Percentiles rank a stretch among this genome's conserved stretches.
These are phyloP conservation scores for Suillus brevipes DNA, from an alignment of 768 basidiomycete genomes.

Conservation along the genomic window DNA sequence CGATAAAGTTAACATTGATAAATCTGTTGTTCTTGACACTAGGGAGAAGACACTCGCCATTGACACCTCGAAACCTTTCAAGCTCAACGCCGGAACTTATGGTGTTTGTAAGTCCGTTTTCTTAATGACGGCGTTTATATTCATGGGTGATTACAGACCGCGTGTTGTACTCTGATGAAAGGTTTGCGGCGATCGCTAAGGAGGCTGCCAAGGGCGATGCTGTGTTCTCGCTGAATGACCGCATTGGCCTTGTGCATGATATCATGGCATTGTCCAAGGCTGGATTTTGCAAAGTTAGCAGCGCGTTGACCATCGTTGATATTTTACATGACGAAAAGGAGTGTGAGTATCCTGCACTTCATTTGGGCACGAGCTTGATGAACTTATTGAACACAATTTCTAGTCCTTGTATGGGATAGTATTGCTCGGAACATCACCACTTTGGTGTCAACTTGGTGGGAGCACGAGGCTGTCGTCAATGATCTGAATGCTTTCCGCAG, in stretches of 20 bases:
- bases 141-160: constrained; percentile 53
- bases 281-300: constrained; percentile 75
- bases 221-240: constrained; percentile 78
- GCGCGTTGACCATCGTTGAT: constrained; percentile 71
- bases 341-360: constrained; percentile 44
- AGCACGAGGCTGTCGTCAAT: constrained; percentile 55
- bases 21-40: constrained; percentile 60
- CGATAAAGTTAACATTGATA: constrained; percentile 62
- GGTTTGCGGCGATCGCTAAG: constrained; percentile 72
- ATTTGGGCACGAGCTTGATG: constrained; percentile 2
- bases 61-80: constrained; percentile 79
- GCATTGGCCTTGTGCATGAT: constrained; percentile 87
- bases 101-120: constrained; percentile 73
- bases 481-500: constrained; percentile 60
- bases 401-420: constrained; percentile 82
- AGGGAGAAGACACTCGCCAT: constrained; percentile 69
- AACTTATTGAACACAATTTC: constrained; percentile 8
- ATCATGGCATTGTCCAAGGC: constrained; percentile 78
- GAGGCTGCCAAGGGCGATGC: constrained; percentile 71
- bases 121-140: constrained; percentile 2
- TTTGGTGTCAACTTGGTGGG: constrained; percentile 80
- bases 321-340: constrained; percentile 74
- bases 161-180: constrained; percentile 81
- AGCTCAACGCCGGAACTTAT: constrained; percentile 85
- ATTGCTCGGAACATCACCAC: constrained; percentile 56